Evolutionary conservation across 805 yeast genomes (phyloP).

Genomic region (Candida berthetii): DNA sequence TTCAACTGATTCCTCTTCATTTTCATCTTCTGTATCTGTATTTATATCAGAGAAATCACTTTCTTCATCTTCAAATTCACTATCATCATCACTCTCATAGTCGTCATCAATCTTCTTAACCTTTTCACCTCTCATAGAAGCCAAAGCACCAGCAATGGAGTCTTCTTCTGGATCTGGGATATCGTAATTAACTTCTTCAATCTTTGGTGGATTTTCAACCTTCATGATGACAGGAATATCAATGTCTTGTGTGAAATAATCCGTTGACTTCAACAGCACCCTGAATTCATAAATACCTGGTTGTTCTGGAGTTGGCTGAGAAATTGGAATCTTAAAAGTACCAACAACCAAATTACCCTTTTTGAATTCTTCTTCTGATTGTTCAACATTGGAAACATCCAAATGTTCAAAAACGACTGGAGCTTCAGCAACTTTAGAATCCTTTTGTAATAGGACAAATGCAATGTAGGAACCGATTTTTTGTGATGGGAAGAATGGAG

Average conservation of each 20-base stretch:
- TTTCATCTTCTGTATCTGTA: slow-evolving; percentile 60
- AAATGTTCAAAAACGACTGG: slow-evolving; percentile 47
- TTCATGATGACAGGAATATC: slow-evolving; percentile 65
- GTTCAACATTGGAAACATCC: slow-evolving; percentile 48
- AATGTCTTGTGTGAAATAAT: slow-evolving; percentile 79
- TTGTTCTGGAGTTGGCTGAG: slow-evolving; percentile 73
- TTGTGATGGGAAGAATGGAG: slow-evolving; percentile 71
- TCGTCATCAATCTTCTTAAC: slow-evolving; percentile 37
- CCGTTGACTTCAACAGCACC: slow-evolving; percentile 61
- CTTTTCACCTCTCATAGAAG: slow-evolving; percentile 57
- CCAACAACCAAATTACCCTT: slow-evolving; percentile 39
- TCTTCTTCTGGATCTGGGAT: slow-evolving; percentile 74
- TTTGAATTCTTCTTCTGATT: slow-evolving; percentile 43
- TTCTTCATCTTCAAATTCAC: slow-evolving; percentile 34
- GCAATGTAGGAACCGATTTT: slow-evolving; percentile 57
- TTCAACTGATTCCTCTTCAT: slow-evolving; percentile 22
- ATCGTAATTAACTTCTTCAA: slow-evolving; percentile 43
- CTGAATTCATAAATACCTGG: slow-evolving; percentile 64
- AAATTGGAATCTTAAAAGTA: slow-evolving; percentile 68
- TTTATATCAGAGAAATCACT: slow-evolving; percentile 46
- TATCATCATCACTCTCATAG: slow-evolving; percentile 36
- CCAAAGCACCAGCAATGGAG: slow-evolving; percentile 69
- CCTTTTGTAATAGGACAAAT: slow-evolving; percentile 65
- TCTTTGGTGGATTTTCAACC: slow-evolving; percentile 53
- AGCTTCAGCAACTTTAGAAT: slow-evolving; percentile 70